Conservation (phyloP, 108 stramenopile genomes). For the Fistulifera solaris region DNA sequence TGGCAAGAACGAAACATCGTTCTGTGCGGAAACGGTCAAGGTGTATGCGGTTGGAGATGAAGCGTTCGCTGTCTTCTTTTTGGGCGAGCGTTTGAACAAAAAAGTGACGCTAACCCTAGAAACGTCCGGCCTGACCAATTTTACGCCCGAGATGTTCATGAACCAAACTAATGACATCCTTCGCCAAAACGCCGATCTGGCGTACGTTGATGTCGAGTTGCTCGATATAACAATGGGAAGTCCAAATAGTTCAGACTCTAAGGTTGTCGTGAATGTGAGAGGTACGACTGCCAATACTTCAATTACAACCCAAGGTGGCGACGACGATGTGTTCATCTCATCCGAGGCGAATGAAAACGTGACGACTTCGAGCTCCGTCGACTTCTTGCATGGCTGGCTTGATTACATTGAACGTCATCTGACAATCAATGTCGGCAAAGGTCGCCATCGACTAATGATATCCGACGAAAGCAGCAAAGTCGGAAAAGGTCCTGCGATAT, state of each 20-base stretch:
- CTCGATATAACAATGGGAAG: slow-evolving; percentile 15
- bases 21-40: slow-evolving; percentile 16
- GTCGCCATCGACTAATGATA: slow-evolving; percentile 24
- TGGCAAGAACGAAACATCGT: slow-evolving; percentile 4
- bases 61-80: slow-evolving; percentile 18
- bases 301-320: slow-evolving; percentile 14
- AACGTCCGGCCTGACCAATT: slow-evolving; percentile 3
- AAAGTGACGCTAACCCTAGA: slow-evolving; percentile 9
- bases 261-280: slow-evolving; percentile 20
- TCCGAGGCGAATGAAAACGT: slow-evolving; percentile 30
- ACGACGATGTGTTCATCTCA: slow-evolving; percentile 26
- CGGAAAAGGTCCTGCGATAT: slow-evolving; percentile 8
- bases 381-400: slow-evolving; percentile 19
- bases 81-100: slow-evolving; percentile 22
- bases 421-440: slow-evolving; percentile 12
- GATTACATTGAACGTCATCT: slow-evolving; percentile 24
- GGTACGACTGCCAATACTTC: slow-evolving; percentile 24
- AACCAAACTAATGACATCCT: slow-evolving; percentile 24
- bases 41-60: slow-evolving; percentile 14
- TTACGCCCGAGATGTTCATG: slow-evolving; percentile 17
- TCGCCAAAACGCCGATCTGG: too few species aligned
- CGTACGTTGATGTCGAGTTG: slow-evolving; percentile 21
- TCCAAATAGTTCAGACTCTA: neutral
- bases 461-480: slow-evolving; percentile 21
- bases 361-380: slow-evolving; percentile 10